phyloP scores from a whole-genome alignment of 345 rosid genomes.

The Eucalyptus marginata region DNA sequence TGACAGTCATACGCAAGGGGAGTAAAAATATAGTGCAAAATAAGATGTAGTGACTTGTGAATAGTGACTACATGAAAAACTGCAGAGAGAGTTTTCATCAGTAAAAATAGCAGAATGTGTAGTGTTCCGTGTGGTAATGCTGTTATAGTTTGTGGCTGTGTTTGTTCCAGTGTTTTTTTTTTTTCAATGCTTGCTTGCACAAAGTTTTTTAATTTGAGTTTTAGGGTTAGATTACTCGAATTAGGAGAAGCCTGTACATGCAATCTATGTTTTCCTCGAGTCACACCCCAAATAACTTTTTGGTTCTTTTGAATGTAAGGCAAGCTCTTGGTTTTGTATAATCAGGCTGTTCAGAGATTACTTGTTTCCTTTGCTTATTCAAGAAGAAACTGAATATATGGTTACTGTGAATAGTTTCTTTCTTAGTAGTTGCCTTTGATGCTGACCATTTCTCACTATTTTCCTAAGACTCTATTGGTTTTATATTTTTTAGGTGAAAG shows the following conservation, averaged over 20 bases:
- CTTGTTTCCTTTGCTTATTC: background rate
- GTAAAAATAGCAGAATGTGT: background rate
- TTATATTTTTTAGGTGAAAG: constrained; percentile 30
- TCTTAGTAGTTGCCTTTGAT: background rate
- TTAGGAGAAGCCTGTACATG: background rate
- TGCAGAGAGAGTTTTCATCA: background rate
- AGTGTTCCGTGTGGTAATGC: background rate
- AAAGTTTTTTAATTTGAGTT: background rate
- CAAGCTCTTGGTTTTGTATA: background rate
- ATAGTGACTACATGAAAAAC: background rate
- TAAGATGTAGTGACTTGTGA: background rate
- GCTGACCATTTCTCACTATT: background rate
- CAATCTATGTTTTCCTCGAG: background rate
- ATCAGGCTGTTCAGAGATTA: background rate
- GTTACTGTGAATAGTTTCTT: background rate
- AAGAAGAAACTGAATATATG: background rate
- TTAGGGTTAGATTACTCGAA: background rate
- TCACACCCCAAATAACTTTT: background rate
- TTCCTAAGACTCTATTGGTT: background rate
- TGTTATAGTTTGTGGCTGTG: background rate
- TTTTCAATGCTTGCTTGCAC: background rate
- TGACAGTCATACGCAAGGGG: background rate
- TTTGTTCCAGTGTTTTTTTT: background rate
- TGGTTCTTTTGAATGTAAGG: background rate
- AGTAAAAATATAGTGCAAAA: background rate